Base-by-base conservation (phyloP, 352 stramenopile genomes). In the Globisporangium emineosum region DNA sequence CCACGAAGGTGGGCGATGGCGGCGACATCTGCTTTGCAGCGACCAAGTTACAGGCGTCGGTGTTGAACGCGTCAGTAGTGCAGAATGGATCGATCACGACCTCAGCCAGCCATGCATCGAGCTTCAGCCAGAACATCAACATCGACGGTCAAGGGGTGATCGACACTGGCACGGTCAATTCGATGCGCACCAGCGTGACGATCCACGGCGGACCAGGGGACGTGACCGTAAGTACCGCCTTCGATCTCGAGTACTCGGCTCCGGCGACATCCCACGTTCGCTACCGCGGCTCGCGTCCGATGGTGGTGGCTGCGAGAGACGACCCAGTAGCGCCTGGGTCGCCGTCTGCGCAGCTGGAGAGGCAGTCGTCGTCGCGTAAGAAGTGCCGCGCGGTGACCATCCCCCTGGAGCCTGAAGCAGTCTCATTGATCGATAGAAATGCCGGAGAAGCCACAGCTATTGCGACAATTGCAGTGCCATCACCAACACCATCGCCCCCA, bases 71-170 rank as follows among this genome's bases (percentile, higher is more conserved):
- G 1, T 45, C 53, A 3, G 30, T 59, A n/a, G 9, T 3, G 5
- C 30, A 43, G 30, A 43, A 47, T 15, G 53, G 53, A 30, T 47
- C 53, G n/a, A 45, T 59, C 53, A 30, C 19, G 30, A 59, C 42
- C 7, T 32, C n/a, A 5, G 9, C 32, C 30, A 33, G 25, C 7
- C 53, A 30, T 32, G 32, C 19, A n/a, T 43, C 30, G 53, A 59
- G 17, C 19, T 59, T 17, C 32, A 37, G 5, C 19, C 17, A 59
- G 29, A n/a, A 8, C 17, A 35, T 59, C 30, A 9, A 30, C 12
- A 59, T 59, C 10, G 53, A 59, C 13, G 53, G 53, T 9, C 5
- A 13, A 33, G 53, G 53, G 19, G 42, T 47, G 21, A 30, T 59
- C 30, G 53, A 59, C 29, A 47, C 53, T 12, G 33, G 53, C 3